phyloP scores from a whole-genome alignment of 257 asterid species.

The Eustoma russellianum region DNA sequence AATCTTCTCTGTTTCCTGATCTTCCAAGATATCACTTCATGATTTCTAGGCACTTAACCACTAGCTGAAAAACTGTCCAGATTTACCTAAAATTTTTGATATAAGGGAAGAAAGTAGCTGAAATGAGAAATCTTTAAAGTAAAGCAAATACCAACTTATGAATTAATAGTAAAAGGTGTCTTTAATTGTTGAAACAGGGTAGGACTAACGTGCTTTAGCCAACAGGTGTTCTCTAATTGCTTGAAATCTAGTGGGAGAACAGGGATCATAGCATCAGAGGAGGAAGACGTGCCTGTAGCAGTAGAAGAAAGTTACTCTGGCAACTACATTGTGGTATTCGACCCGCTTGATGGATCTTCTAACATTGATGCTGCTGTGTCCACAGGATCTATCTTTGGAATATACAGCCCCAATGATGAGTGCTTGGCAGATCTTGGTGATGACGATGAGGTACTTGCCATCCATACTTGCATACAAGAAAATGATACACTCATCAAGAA shows the following conservation, averaged over 20 bases:
- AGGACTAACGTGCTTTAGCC: background rate
- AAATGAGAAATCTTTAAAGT: too few species aligned
- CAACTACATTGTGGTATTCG: conserved; percentile 90
- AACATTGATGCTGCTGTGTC: conserved; percentile 93
- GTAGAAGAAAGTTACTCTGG: conserved; percentile 97
- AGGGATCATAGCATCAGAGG: conserved; percentile 97
- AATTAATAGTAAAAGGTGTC: too few species aligned
- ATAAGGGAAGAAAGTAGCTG: too few species aligned
- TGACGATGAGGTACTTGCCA: conserved; percentile 28
- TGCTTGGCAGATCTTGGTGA: conserved; percentile 54
- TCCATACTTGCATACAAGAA: too few species aligned
- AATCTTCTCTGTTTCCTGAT: too few species aligned
- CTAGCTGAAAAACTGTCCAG: too few species aligned
- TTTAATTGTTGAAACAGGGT: too few species aligned
- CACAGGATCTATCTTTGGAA: conserved; percentile 92
- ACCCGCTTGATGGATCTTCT: conserved; percentile 95
- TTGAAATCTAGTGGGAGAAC: conserved; percentile 92
- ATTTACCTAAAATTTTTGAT: too few species aligned
- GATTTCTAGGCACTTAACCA: too few species aligned
- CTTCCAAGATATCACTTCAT: too few species aligned
- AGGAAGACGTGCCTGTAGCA: conserved; percentile 97
- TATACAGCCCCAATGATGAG: conserved; percentile 79
- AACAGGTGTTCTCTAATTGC: conserved; percentile 75
- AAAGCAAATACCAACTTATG: too few species aligned
- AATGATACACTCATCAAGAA: too few species aligned